Evolutionary conservation across 2,329 filamentous ascomycete genomes (phyloP), one percentile per base, ranked within the genome.

Genomic region (Triangularia verruculosa): DNA sequence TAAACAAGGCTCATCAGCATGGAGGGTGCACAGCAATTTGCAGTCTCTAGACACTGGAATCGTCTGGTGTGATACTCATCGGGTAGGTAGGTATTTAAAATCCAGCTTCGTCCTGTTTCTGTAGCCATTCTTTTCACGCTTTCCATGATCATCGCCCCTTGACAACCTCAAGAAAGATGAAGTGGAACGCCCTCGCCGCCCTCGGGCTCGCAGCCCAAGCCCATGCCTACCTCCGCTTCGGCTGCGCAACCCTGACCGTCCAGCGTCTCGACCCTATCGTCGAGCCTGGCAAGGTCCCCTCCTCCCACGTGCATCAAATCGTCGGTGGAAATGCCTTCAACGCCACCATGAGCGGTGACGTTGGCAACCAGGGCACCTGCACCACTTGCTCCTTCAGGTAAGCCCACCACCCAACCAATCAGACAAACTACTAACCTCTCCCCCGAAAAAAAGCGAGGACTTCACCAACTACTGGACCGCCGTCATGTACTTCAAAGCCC

Each of bases 391-490:
- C 57, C 27, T 59, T 59, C 57, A 59, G 57, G 57, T 59, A 30
- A 27, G 6, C 9, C 34, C 25, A 11, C 22, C 22, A 54, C 22
- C 4, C n/a, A 22, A 2, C 9, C 20, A 15, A 8, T 54, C 22
- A n/a, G 13, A 17, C 15, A 39, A 13, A n/a, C 34, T 54, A 43
- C 52, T 39, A 39, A 1, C 25, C 17, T 8, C 67, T 70, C 61
- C 69, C 70, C 67, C n/a, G n/a, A n/a, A n/a, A n/a, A n/a, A n/a
- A n/a, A 30, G 69, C 0, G 71, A 72, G 62, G 70, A 72, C 60
- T 72, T 72, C 15, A 72, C 71, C 27, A 72, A 72, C 64, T 72
- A 72, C 66, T 72, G 71, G 71, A 70, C 68, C 1, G 71, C 71
- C 22, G 59, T 64, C 28, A 52, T 72, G 59, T 72, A 70, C 65